phyloP scores from a whole-genome alignment of 1,284 basidiomycete species.

The Sporisorium scitamineum region DNA sequence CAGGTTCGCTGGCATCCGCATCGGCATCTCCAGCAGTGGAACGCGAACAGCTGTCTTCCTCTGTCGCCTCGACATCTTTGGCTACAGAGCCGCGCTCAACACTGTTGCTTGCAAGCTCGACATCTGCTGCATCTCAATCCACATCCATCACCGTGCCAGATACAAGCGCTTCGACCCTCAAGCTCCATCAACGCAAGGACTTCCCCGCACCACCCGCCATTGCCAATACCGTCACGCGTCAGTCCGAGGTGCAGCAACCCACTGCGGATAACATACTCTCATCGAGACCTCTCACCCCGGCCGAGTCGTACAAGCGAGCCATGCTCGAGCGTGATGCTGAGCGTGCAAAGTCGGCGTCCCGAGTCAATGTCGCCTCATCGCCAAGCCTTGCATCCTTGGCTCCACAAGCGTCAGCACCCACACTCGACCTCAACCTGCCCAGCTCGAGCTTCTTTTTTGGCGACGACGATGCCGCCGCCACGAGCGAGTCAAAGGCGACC shows the following conservation, averaged over 20 bases:
- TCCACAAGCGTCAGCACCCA: conserved; percentile 20
- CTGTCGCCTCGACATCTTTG: not conserved
- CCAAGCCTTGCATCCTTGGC: not conserved
- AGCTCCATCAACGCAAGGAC: not conserved
- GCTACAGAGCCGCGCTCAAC: conserved; percentile 3
- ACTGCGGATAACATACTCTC: conserved; percentile 6
- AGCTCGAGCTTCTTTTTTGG: conserved; percentile 38
- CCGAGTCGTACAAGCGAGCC: conserved; percentile 40
- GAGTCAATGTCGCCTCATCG: not conserved
- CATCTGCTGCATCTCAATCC: not conserved
- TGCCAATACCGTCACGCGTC: not conserved
- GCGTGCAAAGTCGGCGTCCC: conserved; percentile 13
- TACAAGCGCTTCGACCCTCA: conserved; percentile 11
- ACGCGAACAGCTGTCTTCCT: not conserved
- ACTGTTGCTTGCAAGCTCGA: not conserved
- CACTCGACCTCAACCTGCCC: conserved; percentile 45
- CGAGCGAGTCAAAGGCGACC: not conserved
- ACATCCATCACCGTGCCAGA: conserved; percentile 16
- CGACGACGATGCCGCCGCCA: conserved; percentile 11
- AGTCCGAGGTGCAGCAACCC: not conserved
- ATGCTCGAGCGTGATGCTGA: conserved; percentile 39
- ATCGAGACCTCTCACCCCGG: conserved; percentile 21
- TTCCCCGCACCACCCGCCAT: not conserved
- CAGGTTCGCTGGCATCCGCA: not conserved
- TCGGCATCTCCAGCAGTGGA: not conserved